These are phyloP conservation scores for Spinacia oleracea DNA, from an alignment of 179 eudicot genomes.

Conservation along the genomic window DNA sequence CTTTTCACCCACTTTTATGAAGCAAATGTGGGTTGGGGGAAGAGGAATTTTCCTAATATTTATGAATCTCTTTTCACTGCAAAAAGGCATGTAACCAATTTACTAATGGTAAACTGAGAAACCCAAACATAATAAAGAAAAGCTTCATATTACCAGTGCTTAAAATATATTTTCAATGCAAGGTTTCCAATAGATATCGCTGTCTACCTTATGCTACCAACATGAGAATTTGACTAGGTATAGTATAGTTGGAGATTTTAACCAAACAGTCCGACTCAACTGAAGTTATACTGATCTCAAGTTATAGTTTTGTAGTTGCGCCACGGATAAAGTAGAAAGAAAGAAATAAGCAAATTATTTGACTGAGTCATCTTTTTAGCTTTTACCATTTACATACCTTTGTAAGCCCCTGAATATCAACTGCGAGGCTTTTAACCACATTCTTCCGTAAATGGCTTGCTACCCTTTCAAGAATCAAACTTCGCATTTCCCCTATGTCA, in stretches of 20 bases:
- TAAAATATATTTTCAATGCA: neutral
- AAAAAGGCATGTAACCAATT: neutral
- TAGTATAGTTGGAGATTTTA: neutral
- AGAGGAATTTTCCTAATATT: neutral
- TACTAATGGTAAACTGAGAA: neutral
- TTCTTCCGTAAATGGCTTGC: constrained; percentile 72
- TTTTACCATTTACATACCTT: constrained; percentile 47
- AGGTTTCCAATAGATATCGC: neutral
- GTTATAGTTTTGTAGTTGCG: neutral
- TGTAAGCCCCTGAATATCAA: constrained; percentile 82
- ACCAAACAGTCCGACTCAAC: neutral
- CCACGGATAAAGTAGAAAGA: too few relatives aligned
- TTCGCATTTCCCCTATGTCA: constrained; percentile 50
- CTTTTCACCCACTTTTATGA: neutral
- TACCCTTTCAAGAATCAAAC: constrained; percentile 83
- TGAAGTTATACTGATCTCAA: neutral
- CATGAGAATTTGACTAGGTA: neutral
- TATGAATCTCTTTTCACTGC: neutral
- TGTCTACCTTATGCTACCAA: neutral
- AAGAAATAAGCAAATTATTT: neutral
- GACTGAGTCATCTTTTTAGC: neutral
- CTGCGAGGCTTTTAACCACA: constrained; percentile 51
- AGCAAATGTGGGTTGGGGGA: neutral
- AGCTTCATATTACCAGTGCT: neutral
- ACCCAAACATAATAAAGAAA: neutral